These are phyloP conservation scores for Stephanodiscus triporus DNA, from an alignment of 108 stramenopile genomes.

Conservation along the genomic window DNA sequence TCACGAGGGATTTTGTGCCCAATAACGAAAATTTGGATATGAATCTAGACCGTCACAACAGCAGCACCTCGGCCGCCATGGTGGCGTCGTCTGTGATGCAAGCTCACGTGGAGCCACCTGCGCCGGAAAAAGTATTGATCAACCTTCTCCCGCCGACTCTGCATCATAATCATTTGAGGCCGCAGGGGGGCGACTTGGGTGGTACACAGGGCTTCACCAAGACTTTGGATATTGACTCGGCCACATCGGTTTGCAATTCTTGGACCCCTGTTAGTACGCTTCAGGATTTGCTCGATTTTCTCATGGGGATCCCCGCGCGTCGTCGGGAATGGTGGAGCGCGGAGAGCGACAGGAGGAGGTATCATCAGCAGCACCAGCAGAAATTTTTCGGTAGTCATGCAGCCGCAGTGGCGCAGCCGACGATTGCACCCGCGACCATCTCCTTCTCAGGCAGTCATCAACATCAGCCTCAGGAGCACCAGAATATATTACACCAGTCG, in stretches of 20 bases:
- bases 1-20: conserved; percentile 37
- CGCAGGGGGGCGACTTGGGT: not conserved
- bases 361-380: conserved; percentile 15
- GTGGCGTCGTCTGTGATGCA: conserved; percentile 53
- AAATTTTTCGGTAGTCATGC: not conserved
- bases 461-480: not conserved
- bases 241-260: conserved; percentile 48
- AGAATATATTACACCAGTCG: not conserved
- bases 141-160: conserved; percentile 17
- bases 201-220: conserved; percentile 8
- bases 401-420: conserved; percentile 1
- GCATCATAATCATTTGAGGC: conserved; percentile 2
- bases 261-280: conserved; percentile 64
- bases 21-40: conserved; percentile 28
- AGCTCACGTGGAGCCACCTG: conserved; percentile 42
- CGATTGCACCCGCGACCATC: conserved; percentile 1
- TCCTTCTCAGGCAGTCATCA: not conserved
- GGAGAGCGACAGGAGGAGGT: conserved; percentile 20
- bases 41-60: conserved; percentile 10
- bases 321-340: conserved; percentile 43
- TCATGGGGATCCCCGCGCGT: conserved; percentile 38
- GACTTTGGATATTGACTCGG: conserved; percentile 38
- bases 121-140: conserved; percentile 29
- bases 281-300: conserved; percentile 63
- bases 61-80: conserved; percentile 28